Evolutionary conservation across 345 rosid species (phyloP), one percentile per base, ranked within the genome.

Genomic region (Limnanthes douglasii): DNA sequence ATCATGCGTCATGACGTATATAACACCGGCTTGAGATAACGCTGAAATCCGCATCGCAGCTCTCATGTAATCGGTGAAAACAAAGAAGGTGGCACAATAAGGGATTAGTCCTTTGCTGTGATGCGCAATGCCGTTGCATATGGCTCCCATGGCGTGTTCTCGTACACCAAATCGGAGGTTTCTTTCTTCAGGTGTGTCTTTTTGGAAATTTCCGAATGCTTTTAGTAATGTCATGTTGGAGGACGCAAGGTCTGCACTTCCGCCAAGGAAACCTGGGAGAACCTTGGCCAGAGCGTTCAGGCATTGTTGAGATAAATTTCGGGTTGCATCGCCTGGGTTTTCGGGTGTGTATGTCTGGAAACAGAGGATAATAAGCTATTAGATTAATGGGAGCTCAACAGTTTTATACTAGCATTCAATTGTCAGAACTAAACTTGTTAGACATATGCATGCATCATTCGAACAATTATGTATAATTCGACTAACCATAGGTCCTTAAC

Each of bases 41-140:
- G 99, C 93, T 12, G 99, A 81, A 42, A 92, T 70, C 54, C 99
- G 73, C 4, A 92, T 92, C 24, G 99, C 94, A 42, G 74, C 96
- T 55, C 99, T 81, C 99, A 92, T 85, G 94, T 92, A 92, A 62
- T 92, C 99, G 4, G 99, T 85, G 77, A 92, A 92, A 34, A 92
- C 99, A 45, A 92, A 92, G 94, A 92, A 92, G 21, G 99, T 92
- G 32, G 99, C 99, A 37, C 96, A 92, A 58, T 92, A 92, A 5
- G 99, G 99, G 46, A 92, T 60, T 34, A 92, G 39, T 22, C 96
- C 99, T 11, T 88, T 93, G 55, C 83, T 66, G 64, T 92, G 99
- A 37, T 41, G 93, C 27, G 77, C 83, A 53, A 92, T 85, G 49
- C 99, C 99, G 13, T 85, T 92, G 59, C 83, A 60, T 55, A 92